Base-by-base conservation (phyloP, 257 asterid genomes). In the Anisodus tanguticus region DNA sequence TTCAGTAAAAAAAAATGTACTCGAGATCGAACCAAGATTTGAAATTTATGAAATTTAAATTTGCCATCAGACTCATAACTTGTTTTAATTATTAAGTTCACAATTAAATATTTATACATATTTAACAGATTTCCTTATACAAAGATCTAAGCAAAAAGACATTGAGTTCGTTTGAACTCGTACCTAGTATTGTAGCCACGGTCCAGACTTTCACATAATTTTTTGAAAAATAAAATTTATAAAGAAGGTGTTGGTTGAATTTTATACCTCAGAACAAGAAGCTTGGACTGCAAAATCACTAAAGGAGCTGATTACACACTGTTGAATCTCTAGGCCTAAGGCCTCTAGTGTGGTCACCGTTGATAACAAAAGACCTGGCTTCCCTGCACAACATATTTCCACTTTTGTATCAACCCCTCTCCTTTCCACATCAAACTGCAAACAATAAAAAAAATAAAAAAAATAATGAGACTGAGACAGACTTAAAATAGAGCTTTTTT, bases 221-320 rank as follows among this genome's bases (percentile, higher is more conserved):
- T 54, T 4, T 17, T 51, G 53, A 55, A 39, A 39, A 80, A 16
- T 31, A 64, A 64, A 62, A 16, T 39, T 7, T 15, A 49, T 26
- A 19, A 6, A 63, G 6, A n/a, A 31, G 60, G 43, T 74, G 80
- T 74, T 60, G 7, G 53, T 41, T n/a, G 41, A 57, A 79, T 8
- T 3, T 10, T 37, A 45, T 83, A 85, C 92, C 92, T 82, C 84
- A 1, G 89, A 89, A 89, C 95, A 93, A 77, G 97, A 93, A 86
- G 98, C 98, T 80, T 93, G 93, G 55, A 93, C 79, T 55, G 92
- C 68, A 83, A 94, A 93, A 79, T 93, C 97, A 86, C 89, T 90
- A 41, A 94, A 94, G 76, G 96, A 92, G 85, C 97, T 94, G n/a
- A 93, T 87, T 57, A 91, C 97, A 84, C 97, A 92, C 4, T 94